Evolutionary conservation across 1,139 yeast genomes (phyloP), one percentile per base, ranked within the genome.

Genomic region (Yamadazyma conglobata): DNA sequence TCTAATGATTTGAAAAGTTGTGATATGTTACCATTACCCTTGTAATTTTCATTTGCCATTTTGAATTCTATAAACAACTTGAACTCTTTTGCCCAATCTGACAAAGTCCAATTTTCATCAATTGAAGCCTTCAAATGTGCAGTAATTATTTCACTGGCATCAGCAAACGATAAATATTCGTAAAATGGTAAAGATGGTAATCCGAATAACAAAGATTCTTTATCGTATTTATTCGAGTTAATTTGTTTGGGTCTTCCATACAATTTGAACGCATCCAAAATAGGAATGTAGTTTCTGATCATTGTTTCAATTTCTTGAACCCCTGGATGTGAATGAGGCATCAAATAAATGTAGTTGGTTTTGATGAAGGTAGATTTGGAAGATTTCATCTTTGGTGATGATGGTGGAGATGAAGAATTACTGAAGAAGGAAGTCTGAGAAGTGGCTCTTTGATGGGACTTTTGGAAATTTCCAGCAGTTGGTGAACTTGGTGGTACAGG

Each of bases 181-280:
- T 68, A 73, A 38, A 63, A 71, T 5, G 81, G 81, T 41, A 75
- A 64, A 25, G 75, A 70, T 2, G 81, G 81, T 38, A 75, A 60
- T 2, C 74, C 79, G 52, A 74, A 75, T 17, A 75, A 56, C 45
- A 75, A 50, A 4, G 77, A 70, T 5, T 54, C 48, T n/a, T 56
- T 53, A 37, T 70, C 63, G 10, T 53, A 50, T 49, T 74, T 71
- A 40, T 68, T 66, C 24, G 77, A 66, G 30, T 57, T 52, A 40
- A 75, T 66, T 35, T 62, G 75, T 15, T 55, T 50, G 1, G 81
- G 81, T 33, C 80, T 58, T 2, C 81, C 81, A 42, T 74, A 75
- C 27, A 75, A 53, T 44, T 61, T 67, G 54, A 73, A 75, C 5
- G 75, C 56, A 47, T 75, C 79, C 47, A 74, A 58, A 13, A 73